Evolutionary conservation across 2,329 filamentous ascomycete species (phyloP).

Genomic region (Alternaria angustiovoidea): DNA sequence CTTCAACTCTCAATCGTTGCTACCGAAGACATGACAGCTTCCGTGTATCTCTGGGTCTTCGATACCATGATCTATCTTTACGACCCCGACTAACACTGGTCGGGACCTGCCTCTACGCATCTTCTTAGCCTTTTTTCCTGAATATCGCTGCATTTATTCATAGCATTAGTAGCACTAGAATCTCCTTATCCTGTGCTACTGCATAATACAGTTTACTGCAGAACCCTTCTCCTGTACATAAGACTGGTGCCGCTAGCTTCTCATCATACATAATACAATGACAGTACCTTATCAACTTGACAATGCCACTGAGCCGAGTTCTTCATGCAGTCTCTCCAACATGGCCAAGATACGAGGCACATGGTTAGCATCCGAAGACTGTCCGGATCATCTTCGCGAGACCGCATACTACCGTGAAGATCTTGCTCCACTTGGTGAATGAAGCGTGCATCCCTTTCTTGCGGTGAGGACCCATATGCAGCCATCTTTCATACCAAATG

Average conservation of each 20-base stretch:
- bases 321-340: not conserved
- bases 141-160: not conserved
- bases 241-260: not conserved
- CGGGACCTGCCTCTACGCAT: not conserved
- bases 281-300: not conserved
- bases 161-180: not conserved
- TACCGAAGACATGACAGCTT: not conserved
- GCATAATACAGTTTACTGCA: not conserved
- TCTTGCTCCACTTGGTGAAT: not conserved
- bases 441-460: constrained; percentile 1
- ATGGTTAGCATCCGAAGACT: not conserved
- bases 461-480: not conserved
- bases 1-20: not conserved
- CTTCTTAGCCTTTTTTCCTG: not conserved
- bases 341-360: not conserved
- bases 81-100: not conserved
- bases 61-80: not conserved
- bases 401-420: not conserved
- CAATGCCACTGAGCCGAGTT: not conserved
- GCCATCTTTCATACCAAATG: not conserved
- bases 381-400: not conserved
- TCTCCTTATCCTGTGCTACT: not conserved
- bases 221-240: not conserved
- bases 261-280: not conserved
- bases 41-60: not conserved